Base-by-base conservation (phyloP, 139 green algal species). In the Haematococcus sp. region DNA sequence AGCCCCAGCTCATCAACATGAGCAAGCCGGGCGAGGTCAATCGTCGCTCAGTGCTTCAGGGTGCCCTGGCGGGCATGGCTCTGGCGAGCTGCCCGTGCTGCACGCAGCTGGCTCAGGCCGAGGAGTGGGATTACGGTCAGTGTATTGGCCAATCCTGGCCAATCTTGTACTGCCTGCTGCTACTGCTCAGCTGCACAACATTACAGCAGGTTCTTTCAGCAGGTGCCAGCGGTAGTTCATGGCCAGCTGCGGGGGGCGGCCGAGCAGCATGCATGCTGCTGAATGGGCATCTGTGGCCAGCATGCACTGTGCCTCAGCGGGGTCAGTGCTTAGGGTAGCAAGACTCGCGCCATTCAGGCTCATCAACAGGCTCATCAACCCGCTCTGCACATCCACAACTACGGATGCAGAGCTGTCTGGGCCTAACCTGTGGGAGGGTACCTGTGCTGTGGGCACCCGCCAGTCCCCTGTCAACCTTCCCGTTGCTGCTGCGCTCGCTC, bases 391-490 rank as follows among this genome's bases (percentile, higher is more conserved):
- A 13, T 51, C 2, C 33, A 28, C 17, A 17, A 3, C 32, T 25
- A 17, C 33, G 51, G 33, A 30, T 68, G 61, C 33, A 16, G 32
- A 28, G 61, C 33, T 30, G 33, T 54, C 61, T 15, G 32, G 32
- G 4, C 61, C 32, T 31, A 68, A 51, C 17, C 33, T 54, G 32
- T 88, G 83, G 83, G 60, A 69, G 25, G 80, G 77, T 5, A 60
- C 76, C 0, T 88, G 83, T 40, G 44, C 77, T 40, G 70, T 61
- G 2, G 83, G 83, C 13, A 70, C 49, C 33, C 75, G 59, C 19
- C 83, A 88, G 65, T 88, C 83, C 1, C 83, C 83, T 4, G 74
- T 88, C n/a, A 78, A 88, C 70, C 63, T 88, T 9, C 64, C 80
- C 3, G 25, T 84, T 32, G 65, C 78, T 2, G 61, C 55, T 17